phyloP scores from a whole-genome alignment of 768 basidiomycete species.

The Sporobolomyces pararoseus region DNA sequence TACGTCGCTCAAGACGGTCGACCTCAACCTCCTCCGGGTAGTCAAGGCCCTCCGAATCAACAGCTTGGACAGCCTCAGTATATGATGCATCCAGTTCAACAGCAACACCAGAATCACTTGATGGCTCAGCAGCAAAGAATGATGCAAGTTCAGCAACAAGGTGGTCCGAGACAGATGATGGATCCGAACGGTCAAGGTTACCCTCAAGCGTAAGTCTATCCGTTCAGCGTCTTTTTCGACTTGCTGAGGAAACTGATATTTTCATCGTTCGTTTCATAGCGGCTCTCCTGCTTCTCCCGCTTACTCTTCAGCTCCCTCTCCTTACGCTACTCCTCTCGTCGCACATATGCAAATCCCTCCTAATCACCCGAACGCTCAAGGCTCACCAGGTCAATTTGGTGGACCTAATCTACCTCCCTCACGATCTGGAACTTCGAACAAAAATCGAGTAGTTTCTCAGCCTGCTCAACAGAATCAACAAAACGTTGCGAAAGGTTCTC shows the following conservation, averaged over 20 bases:
- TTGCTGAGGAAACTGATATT: neutral
- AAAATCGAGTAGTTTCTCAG: conserved; percentile 12
- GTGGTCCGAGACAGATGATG: neutral
- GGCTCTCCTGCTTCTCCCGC: conserved; percentile 37
- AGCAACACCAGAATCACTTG: conserved; percentile 25
- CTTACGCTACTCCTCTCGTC: conserved; percentile 26
- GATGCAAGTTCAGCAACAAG: conserved; percentile 20
- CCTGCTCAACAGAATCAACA: conserved; percentile 4
- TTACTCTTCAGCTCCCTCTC: conserved; percentile 28
- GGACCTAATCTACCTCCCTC: conserved; percentile 20
- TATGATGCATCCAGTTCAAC: conserved; percentile 32
- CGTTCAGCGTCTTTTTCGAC: too few species aligned
- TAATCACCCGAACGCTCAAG: conserved; percentile 1
- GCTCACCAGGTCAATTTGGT: conserved; percentile 18
- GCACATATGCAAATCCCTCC: conserved; percentile 27
- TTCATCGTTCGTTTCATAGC: neutral
- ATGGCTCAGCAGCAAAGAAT: conserved; percentile 21
- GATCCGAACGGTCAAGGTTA: conserved; percentile 13
- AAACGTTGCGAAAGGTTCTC: conserved; percentile 14
- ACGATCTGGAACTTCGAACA: conserved; percentile 10
- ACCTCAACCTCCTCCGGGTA: neutral
- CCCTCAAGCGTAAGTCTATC: conserved; percentile 12
- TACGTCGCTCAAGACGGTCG: conserved; percentile 13
- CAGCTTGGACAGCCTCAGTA: conserved; percentile 26
- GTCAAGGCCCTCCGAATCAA: neutral